Conservation (phyloP, 2,329 filamentous ascomycete genomes). For the Phoma sp. region DNA sequence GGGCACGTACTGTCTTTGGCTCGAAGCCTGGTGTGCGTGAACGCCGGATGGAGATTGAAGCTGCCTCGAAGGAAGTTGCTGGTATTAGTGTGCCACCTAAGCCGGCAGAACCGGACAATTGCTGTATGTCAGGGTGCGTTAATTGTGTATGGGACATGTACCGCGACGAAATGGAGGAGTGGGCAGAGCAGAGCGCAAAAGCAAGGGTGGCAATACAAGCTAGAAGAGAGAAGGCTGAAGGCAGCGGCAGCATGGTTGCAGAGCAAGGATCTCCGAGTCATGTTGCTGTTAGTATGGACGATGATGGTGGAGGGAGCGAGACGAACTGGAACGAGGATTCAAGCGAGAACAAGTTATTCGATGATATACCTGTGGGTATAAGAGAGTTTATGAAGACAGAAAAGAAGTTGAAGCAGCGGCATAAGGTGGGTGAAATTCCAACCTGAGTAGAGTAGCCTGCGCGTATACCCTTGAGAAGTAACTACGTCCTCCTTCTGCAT, state of each 20-base stretch:
- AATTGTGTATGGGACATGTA: constrained; percentile 96
- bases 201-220: constrained; percentile 63
- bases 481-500: constrained; percentile 6
- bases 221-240: constrained; percentile 33
- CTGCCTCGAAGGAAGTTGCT: constrained; percentile 70
- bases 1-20: constrained; percentile 78
- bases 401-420: constrained; percentile 83
- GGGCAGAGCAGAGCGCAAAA: constrained; percentile 70
- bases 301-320: constrained; percentile 79
- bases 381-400: constrained; percentile 97
- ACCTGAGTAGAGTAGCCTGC: constrained; percentile 20
- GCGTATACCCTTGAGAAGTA: constrained; percentile 20
- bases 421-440: constrained; percentile 62
- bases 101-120: constrained; percentile 93
- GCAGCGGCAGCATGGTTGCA: constrained; percentile 45
- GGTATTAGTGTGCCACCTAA: constrained; percentile 83
- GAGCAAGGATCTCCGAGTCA: constrained; percentile 54
- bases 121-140: constrained; percentile 98
- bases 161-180: constrained; percentile 90
- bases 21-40: constrained; percentile 78
- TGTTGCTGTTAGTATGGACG: constrained; percentile 71
- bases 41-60: constrained; percentile 65
- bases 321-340: constrained; percentile 63
- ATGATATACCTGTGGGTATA: constrained; percentile 86
- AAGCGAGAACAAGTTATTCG: constrained; percentile 72